Evolutionary conservation across 2,329 filamentous ascomycete genomes (phyloP).

Genomic region (Aaosphaeria pasadenensis): DNA sequence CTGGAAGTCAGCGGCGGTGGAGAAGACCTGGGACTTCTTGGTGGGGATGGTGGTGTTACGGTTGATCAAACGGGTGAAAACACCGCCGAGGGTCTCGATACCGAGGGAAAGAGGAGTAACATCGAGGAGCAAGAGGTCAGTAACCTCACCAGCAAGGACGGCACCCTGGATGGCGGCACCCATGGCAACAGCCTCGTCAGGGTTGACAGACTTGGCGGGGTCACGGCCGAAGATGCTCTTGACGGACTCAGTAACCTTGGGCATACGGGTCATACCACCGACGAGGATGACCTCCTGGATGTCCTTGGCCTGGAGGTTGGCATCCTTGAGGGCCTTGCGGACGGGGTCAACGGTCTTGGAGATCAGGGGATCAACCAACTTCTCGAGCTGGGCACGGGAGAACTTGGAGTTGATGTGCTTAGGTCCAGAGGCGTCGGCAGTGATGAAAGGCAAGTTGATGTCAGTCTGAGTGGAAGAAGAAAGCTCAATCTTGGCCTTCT

Average conservation of each 20-base stretch:
- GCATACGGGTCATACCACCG: conserved; percentile 99
- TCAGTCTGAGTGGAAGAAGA: conserved; percentile 94
- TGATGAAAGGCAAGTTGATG: conserved; percentile 98
- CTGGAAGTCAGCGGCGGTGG: conserved; percentile 96
- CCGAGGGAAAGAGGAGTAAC: conserved; percentile 94
- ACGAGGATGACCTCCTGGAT: conserved; percentile 98
- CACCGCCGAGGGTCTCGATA: conserved; percentile 97
- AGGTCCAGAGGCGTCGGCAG: conserved; percentile 88
- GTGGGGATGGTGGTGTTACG: conserved; percentile 98
- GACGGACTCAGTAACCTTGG: conserved; percentile 93
- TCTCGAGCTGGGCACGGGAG: conserved; percentile 87
- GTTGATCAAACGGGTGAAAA: conserved; percentile 98
- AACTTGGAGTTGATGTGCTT: conserved; percentile 99
- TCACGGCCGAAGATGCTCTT: conserved; percentile 97
- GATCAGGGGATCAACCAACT: conserved; percentile 87
- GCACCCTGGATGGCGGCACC: conserved; percentile 97
- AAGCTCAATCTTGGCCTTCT: conserved; percentile 99
- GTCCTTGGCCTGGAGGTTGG: conserved; percentile 83
- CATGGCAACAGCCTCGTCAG: conserved; percentile 95
- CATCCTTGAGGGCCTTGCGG: conserved; percentile 95
- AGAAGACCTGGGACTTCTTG: conserved; percentile 99
- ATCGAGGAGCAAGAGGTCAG: conserved; percentile 90
- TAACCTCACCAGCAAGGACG: conserved; percentile 94
- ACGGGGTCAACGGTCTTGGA: conserved; percentile 84
- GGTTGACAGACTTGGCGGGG: conserved; percentile 97